Evolutionary conservation across 495 filamentous ascomycete species (phyloP).

Genomic region (Daldinia decipiens): DNA sequence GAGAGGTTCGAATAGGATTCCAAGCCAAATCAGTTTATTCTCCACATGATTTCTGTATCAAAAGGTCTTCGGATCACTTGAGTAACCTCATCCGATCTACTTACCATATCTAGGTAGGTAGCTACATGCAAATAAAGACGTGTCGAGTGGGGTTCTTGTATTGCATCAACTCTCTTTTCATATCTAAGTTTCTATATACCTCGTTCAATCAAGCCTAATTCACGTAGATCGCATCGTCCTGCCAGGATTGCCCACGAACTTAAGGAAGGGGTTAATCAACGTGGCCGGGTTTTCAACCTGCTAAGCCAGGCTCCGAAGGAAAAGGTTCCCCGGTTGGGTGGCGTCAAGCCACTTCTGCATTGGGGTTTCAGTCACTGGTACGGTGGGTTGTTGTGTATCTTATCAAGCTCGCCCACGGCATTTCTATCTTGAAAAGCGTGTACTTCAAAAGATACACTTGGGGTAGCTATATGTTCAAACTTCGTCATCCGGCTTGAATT

Average conservation of each 20-base stretch:
- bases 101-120: constrained; percentile 15
- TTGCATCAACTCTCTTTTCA: constrained; percentile 10
- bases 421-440: neutral
- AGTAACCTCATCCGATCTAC: constrained; percentile 16
- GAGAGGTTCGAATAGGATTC: neutral
- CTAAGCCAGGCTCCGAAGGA: constrained; percentile 32
- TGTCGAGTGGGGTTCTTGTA: constrained; percentile 17
- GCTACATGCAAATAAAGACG: constrained; percentile 8
- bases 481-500: neutral
- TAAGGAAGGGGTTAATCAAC: neutral
- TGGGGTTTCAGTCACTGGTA: constrained; percentile 25
- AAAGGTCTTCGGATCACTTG: neutral
- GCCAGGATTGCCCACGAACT: constrained; percentile 2
- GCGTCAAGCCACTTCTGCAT: constrained; percentile 31
- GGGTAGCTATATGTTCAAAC: neutral
- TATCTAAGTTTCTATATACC: neutral
- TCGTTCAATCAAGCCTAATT: constrained; percentile 22
- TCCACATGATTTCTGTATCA: neutral
- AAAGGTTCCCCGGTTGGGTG: constrained; percentile 19
- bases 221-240: constrained; percentile 18
- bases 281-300: constrained; percentile 10
- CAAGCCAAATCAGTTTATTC: neutral
- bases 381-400: constrained; percentile 18
- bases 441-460: neutral
- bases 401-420: constrained; percentile 10